Percentiles rank a stretch among this genome's conserved stretches.
Conservation (phyloP, 768 basidiomycete species). For the Lactarius hatsudake region DNA sequence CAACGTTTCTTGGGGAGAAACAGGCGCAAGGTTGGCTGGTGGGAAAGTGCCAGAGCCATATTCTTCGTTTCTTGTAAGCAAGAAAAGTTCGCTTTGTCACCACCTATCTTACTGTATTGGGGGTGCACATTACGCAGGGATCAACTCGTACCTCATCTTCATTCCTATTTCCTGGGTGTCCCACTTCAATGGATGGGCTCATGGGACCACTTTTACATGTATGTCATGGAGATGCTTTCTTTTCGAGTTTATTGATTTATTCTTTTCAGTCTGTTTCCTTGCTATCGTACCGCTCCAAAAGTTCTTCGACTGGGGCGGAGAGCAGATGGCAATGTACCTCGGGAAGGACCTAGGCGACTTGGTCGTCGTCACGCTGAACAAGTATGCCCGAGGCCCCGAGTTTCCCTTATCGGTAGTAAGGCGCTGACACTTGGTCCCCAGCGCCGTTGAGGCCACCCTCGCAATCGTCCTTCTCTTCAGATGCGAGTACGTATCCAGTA, state of each 20-base stretch:
- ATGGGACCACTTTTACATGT: conserved; percentile 28
- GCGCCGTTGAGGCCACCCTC: conserved; percentile 68
- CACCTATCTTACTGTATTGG: not conserved
- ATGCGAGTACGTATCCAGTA: conserved; percentile 56
- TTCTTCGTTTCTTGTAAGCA: conserved; percentile 20
- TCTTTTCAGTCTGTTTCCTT: conserved; percentile 54
- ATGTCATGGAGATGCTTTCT: conserved; percentile 10
- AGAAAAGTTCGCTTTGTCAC: not conserved
- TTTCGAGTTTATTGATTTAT: not conserved
- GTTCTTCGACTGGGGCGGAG: conserved; percentile 64
- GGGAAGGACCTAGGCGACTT: conserved; percentile 63
- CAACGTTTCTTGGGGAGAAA: conserved; percentile 19
- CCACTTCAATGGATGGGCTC: conserved; percentile 29
- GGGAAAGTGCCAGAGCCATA: conserved; percentile 16
- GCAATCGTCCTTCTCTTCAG: conserved; percentile 65
- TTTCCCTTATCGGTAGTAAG: not conserved
- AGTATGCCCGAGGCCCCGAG: conserved; percentile 49
- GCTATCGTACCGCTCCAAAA: conserved; percentile 64
- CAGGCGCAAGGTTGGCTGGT: conserved; percentile 16
- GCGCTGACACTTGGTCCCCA: conserved; percentile 30
- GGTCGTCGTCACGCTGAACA: conserved; percentile 61
- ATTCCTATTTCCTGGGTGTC: conserved; percentile 33
- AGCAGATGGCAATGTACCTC: conserved; percentile 53
- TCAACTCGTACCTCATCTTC: conserved; percentile 29
- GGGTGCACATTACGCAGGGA: too few species aligned